phyloP scores from a whole-genome alignment of 768 basidiomycete species.

The Collybia nuda region DNA sequence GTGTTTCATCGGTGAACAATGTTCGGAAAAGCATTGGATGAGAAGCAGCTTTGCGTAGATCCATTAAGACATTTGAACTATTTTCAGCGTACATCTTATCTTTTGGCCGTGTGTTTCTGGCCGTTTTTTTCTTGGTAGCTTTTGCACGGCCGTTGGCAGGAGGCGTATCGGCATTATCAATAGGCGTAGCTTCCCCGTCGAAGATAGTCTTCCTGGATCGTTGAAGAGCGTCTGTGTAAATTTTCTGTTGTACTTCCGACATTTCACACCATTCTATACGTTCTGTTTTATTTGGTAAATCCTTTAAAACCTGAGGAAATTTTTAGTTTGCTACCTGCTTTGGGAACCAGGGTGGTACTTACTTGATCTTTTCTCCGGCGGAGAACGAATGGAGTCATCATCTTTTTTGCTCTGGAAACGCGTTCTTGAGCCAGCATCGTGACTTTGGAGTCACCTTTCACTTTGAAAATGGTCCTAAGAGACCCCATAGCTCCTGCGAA shows the following conservation, averaged over 20 bases:
- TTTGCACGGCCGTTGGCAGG: constrained; percentile 23
- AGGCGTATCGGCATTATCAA: constrained; percentile 21
- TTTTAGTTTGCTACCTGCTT: background rate
- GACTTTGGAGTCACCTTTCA: constrained; percentile 88
- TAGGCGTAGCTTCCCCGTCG: constrained; percentile 36
- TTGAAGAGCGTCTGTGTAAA: constrained; percentile 85
- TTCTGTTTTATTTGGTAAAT: constrained; percentile 90
- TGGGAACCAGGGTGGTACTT: constrained; percentile 1
- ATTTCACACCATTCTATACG: constrained; percentile 95
- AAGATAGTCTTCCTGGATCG: constrained; percentile 81
- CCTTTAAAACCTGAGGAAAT: constrained; percentile 72
- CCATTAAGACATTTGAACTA: constrained; percentile 94
- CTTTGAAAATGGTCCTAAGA: constrained; percentile 94
- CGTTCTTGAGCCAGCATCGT: constrained; percentile 90
- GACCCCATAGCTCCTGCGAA: constrained; percentile 78
- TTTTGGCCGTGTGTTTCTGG: constrained; percentile 43
- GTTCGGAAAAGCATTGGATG: constrained; percentile 97
- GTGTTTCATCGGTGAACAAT: constrained; percentile 72
- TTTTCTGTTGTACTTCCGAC: constrained; percentile 76
- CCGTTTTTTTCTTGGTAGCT: constrained; percentile 44
- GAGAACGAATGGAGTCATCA: constrained; percentile 99
- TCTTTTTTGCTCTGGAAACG: constrained; percentile 93
- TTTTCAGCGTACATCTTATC: constrained; percentile 76
- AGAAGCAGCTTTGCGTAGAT: constrained; percentile 91
- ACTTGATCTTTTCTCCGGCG: constrained; percentile 96